These are phyloP conservation scores for Juncus inflexus DNA, from an alignment of 176 grass and related monocot genomes.

Conservation along the genomic window DNA sequence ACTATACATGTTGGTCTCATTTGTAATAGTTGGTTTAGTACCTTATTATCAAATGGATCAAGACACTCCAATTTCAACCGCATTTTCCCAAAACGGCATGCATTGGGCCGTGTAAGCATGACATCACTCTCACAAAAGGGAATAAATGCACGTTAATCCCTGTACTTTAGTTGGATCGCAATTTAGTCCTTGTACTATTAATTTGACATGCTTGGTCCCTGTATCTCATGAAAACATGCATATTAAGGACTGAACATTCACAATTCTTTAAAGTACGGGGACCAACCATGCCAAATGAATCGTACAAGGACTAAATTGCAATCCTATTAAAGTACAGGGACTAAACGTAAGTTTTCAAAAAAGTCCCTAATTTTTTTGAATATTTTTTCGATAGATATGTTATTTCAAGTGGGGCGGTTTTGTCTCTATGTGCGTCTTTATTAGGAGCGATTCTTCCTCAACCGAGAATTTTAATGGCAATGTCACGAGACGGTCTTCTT, in stretches of 20 bases:
- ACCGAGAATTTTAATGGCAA: conserved; percentile 94
- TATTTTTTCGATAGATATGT: conserved; percentile 53
- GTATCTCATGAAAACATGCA: too few relatives aligned
- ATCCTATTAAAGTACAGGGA: too few relatives aligned
- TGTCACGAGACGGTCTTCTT: conserved; percentile 88
- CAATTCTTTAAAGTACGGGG: too few relatives aligned
- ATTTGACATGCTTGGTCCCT: too few relatives aligned
- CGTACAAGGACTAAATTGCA: too few relatives aligned
- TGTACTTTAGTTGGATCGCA: too few relatives aligned
- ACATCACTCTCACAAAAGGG: conserved; percentile 4
- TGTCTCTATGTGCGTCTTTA: conserved; percentile 73
- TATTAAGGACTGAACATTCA: too few relatives aligned
- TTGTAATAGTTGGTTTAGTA: conserved; percentile 72
- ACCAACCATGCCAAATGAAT: too few relatives aligned
- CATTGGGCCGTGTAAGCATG: conserved; percentile 70
- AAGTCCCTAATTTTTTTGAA: conserved; percentile 8
- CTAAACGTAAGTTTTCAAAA: background rate
- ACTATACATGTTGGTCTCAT: conserved; percentile 89
- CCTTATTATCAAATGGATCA: conserved; percentile 70
- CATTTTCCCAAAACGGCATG: conserved; percentile 59
- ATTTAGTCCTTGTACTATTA: too few relatives aligned
- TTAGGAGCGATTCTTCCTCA: conserved; percentile 85
- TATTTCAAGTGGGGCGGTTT: conserved; percentile 69
- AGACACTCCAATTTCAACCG: conserved; percentile 82
- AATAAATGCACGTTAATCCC: too few relatives aligned